A percentile compares a stretch with the other conserved stretches of the same genome.
phyloP scores from a whole-genome alignment of 768 basidiomycete species.

The Boletus speciosus region DNA sequence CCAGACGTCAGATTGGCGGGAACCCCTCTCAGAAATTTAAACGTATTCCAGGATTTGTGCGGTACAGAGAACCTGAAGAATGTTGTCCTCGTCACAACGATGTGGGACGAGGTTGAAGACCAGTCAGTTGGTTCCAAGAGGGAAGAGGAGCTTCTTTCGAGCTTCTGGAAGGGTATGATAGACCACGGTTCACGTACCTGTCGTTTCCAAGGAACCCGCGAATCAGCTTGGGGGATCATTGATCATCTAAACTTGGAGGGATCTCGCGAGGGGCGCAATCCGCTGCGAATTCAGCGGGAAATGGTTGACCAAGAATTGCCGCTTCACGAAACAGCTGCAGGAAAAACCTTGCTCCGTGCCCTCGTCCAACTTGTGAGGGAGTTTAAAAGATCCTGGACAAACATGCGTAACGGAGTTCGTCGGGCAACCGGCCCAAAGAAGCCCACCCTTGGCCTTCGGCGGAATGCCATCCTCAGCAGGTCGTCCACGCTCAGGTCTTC shows the following conservation, averaged over 20 bases:
- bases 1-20: constrained; percentile 10
- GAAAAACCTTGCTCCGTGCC: constrained; percentile 11
- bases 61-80: constrained; percentile 11
- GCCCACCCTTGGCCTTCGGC: too few relatives aligned
- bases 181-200: constrained; percentile 5
- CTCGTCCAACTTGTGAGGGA: neutral
- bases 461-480: neutral
- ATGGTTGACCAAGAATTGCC: constrained; percentile 12
- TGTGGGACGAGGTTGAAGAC: constrained; percentile 15
- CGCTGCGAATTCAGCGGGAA: constrained; percentile 16
- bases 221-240: constrained; percentile 16
- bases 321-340: constrained; percentile 14
- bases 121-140: constrained; percentile 2
- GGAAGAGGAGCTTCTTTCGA: constrained; percentile 9
- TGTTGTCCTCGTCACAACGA: constrained; percentile 18
- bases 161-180: constrained; percentile 17
- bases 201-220: constrained; percentile 8
- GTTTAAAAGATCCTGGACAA: constrained; percentile 6
- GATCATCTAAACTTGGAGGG: neutral
- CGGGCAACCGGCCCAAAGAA: neutral
- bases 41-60: constrained; percentile 10
- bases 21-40: constrained; percentile 7
- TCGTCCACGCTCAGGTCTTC: constrained; percentile 4
- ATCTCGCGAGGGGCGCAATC: neutral
- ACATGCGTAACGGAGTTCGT: neutral